These are phyloP conservation scores for Calendula officinalis DNA, from an alignment of 129 eudicot species.

Conservation along the genomic window DNA sequence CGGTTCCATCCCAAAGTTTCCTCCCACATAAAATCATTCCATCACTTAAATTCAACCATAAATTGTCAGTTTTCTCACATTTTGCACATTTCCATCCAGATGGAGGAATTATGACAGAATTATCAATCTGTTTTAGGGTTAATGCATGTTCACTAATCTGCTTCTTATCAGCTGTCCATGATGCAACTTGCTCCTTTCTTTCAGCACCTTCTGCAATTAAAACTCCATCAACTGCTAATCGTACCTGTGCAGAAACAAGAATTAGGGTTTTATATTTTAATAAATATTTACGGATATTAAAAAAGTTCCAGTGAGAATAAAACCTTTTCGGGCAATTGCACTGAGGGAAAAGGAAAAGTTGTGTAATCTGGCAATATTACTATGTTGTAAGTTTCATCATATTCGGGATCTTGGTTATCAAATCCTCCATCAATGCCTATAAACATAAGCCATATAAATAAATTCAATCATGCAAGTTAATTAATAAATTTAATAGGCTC, in stretches of 20 bases:
- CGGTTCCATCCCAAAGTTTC: conserved; percentile 92
- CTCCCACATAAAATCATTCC: conserved; percentile 93
- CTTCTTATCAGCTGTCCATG: conserved; percentile 92
- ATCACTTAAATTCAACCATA: conserved; percentile 89
- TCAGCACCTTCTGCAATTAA: conserved; percentile 86
- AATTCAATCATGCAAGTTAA: neutral
- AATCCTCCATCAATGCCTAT: conserved; percentile 87
- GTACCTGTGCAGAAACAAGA: conserved; percentile 48
- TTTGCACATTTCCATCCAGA: conserved; percentile 91
- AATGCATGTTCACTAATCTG: conserved; percentile 64
- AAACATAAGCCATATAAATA: conserved; percentile 18
- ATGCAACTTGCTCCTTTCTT: conserved; percentile 85
- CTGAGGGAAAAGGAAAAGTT: conserved; percentile 80
- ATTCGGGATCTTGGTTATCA: conserved; percentile 71
- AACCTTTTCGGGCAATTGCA: conserved; percentile 79
- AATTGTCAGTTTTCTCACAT: conserved; percentile 92
- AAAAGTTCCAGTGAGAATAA: conserved; percentile 2
- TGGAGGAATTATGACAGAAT: conserved; percentile 73
- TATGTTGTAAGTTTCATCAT: conserved; percentile 64
- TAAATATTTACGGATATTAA: neutral
- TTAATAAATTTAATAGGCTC: neutral
- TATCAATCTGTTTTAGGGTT: conserved; percentile 70
- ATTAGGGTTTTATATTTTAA: conserved; percentile 8
- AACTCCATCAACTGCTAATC: conserved; percentile 88
- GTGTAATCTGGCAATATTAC: conserved; percentile 69